phyloP scores from a whole-genome alignment of 2,329 filamentous ascomycete species.

The Pseudogymnoascus sp. region DNA sequence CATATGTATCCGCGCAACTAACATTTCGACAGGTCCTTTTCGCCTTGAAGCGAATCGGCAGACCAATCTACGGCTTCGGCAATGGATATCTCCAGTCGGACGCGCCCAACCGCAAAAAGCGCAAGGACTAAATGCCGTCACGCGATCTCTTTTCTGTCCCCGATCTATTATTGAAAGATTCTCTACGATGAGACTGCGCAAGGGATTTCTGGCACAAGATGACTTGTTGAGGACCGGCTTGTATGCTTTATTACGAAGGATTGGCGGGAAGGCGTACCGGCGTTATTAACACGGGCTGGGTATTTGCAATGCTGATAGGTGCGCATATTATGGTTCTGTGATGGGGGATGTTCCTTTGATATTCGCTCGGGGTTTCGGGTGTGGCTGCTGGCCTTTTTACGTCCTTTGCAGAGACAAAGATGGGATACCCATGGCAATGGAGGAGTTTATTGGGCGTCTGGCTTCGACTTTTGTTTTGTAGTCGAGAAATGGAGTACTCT shows the following conservation, averaged over 20 bases:
- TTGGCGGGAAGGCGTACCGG: too few relatives aligned
- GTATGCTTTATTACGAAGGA: too few relatives aligned
- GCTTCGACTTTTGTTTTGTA: not conserved
- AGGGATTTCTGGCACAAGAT: too few relatives aligned
- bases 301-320: not conserved
- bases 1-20: slow-evolving; percentile 1
- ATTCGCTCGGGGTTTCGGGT: not conserved
- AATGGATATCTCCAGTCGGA: slow-evolving; percentile 22
- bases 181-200: too few relatives aligned
- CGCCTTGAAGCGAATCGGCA: slow-evolving; percentile 39
- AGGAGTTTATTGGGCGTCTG: not conserved
- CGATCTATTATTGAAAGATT: too few relatives aligned
- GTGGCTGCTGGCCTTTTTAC: not conserved
- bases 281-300: not conserved
- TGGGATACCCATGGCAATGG: not conserved
- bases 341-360: not conserved
- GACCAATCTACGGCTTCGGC: slow-evolving; percentile 52
- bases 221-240: too few relatives aligned
- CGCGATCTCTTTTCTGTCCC: not conserved
- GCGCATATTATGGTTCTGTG: not conserved
- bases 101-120: not conserved
- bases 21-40: slow-evolving; percentile 42
- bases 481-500: not conserved
- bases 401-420: not conserved
- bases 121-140: not conserved